phyloP scores from a whole-genome alignment of 108 stramenopile genomes.

The Nannochloropsis salina region DNA sequence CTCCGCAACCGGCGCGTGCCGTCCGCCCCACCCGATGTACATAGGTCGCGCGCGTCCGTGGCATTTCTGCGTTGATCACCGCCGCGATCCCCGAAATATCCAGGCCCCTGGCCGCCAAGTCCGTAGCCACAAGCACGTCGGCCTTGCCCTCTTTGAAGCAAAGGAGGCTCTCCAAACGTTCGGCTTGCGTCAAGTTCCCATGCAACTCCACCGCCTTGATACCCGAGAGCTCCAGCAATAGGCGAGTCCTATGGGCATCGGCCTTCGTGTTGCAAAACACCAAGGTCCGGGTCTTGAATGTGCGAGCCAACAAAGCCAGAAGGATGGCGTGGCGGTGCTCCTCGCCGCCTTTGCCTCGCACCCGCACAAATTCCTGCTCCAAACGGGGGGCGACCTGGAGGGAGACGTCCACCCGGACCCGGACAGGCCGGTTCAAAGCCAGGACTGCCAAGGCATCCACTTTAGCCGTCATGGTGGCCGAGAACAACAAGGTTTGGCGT shows the following conservation, averaged over 20 bases:
- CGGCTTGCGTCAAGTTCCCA: conserved; percentile 76
- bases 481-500: conserved; percentile 91
- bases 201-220: conserved; percentile 74
- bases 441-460: conserved; percentile 82
- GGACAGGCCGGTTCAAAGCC: conserved; percentile 78
- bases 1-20: conserved; percentile 88
- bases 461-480: conserved; percentile 93
- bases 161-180: conserved; percentile 76
- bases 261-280: conserved; percentile 92
- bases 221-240: conserved; percentile 56
- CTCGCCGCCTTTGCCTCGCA: conserved; percentile 45
- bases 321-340: conserved; percentile 63
- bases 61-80: conserved; percentile 97
- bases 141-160: conserved; percentile 77
- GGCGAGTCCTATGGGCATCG: conserved; percentile 76
- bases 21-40: conserved; percentile 95
- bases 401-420: conserved; percentile 59
- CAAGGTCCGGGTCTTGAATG: conserved; percentile 71
- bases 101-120: conserved; percentile 92
- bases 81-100: conserved; percentile 81
- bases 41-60: conserved; percentile 80
- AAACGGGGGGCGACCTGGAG: conserved; percentile 71
- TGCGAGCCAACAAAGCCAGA: conserved; percentile 69
- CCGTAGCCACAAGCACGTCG: conserved; percentile 87
- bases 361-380: conserved; percentile 90